Percentiles rank a stretch among this genome's conserved stretches.
Conservation (phyloP, 1,284 basidiomycete genomes). For the Cryptococcus hybrid region DNA sequence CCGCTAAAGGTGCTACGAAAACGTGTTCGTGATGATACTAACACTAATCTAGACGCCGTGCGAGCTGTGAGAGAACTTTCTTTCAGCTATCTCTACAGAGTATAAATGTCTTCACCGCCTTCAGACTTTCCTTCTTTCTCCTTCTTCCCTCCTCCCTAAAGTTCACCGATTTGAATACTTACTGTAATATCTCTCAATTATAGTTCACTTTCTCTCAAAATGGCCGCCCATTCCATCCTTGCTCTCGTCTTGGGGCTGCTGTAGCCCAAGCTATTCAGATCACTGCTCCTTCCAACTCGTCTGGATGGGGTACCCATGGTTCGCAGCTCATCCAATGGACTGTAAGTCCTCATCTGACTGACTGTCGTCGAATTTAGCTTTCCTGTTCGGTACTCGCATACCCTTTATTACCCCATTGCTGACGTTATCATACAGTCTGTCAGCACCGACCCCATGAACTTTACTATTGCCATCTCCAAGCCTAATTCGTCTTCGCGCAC, state of each 20-base stretch:
- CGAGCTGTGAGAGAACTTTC: too few species aligned
- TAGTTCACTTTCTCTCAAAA: neutral
- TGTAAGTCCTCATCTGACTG: conserved; percentile 14
- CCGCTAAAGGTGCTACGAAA: too few species aligned
- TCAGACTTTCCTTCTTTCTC: neutral
- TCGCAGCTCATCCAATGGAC: conserved; percentile 35
- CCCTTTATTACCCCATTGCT: neutral
- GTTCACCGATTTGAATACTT: neutral
- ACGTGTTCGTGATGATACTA: too few species aligned
- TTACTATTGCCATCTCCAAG: conserved; percentile 33
- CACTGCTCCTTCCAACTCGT: conserved; percentile 31
- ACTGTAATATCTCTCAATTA: neutral
- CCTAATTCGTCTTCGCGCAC: conserved; percentile 24
- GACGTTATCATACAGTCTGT: conserved; percentile 24
- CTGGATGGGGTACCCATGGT: conserved; percentile 25
- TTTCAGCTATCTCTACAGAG: neutral
- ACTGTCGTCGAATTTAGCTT: neutral
- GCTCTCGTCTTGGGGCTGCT: conserved; percentile 20
- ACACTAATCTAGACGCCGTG: too few species aligned
- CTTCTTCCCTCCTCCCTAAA: neutral
- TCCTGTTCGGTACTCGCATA: neutral
- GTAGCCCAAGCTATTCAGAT: conserved; percentile 21
- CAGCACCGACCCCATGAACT: conserved; percentile 34
- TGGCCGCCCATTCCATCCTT: conserved; percentile 9
- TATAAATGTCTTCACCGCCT: neutral